Evolutionary conservation across 345 rosid genomes (phyloP).

Genomic region (Gossypium stocksii): DNA sequence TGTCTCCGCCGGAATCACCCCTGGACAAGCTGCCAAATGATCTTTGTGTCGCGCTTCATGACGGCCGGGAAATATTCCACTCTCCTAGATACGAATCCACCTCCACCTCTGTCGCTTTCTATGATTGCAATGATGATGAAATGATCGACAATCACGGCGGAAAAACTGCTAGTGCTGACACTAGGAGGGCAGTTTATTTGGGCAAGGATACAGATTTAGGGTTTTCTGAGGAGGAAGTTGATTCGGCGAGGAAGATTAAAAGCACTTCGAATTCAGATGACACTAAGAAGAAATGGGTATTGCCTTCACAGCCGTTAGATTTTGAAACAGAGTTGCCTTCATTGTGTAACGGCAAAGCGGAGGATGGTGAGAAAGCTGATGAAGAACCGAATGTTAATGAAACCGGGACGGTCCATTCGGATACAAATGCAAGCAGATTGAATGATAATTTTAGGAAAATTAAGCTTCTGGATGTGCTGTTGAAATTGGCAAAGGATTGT

Average conservation of each 20-base stretch:
- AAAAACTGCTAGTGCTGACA: not conserved
- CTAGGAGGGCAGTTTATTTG: constrained; percentile 25
- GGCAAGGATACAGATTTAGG: constrained; percentile 39
- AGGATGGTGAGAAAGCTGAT: not conserved
- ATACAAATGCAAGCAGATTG: not conserved
- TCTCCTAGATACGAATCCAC: not conserved
- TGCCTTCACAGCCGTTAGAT: too few relatives aligned
- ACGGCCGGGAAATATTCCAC: too few relatives aligned
- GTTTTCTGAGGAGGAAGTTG: constrained; percentile 24
- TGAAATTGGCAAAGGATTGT: constrained; percentile 14
- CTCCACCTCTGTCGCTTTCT: constrained; percentile 3
- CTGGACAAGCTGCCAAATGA: too few relatives aligned
- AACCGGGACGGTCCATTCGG: not conserved
- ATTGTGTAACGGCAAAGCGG: constrained; percentile 1
- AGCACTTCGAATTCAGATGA: not conserved
- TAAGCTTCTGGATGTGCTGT: constrained; percentile 27
- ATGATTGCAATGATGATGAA: not conserved
- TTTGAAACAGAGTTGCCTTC: not conserved
- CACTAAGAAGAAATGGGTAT: not conserved
- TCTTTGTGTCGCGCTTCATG: too few relatives aligned
- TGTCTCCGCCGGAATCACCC: constrained; percentile 27
- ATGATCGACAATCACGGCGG: not conserved
- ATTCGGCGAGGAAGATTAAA: constrained; percentile 19
- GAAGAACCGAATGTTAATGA: not conserved
- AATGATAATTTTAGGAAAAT: not conserved